Conservation (phyloP, 148 eudicot species). For the Chenopodium album region DNA sequence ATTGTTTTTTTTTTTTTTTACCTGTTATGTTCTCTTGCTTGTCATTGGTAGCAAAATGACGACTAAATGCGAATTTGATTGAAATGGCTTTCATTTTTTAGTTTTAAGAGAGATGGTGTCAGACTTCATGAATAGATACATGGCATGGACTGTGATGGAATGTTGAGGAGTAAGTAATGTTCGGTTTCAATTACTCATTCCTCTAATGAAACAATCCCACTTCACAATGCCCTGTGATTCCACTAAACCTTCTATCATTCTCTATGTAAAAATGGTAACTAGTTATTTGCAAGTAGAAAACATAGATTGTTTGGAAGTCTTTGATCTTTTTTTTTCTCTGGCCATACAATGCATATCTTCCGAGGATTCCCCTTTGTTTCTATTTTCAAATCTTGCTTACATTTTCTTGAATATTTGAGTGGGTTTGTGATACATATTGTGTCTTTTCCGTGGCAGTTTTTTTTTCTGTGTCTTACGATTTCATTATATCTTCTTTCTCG, state of each 20-base stretch:
- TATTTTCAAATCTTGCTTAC: too few relatives aligned
- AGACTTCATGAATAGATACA: background rate
- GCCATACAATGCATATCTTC: background rate
- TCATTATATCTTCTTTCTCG: background rate
- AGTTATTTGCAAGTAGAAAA: too few relatives aligned
- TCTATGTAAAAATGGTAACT: too few relatives aligned
- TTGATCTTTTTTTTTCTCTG: background rate
- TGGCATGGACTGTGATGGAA: background rate
- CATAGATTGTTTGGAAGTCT: background rate
- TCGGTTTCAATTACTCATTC: background rate
- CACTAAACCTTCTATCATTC: background rate
- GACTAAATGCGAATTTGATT: background rate
- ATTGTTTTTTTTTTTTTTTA: background rate
- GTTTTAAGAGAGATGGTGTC: too few relatives aligned
- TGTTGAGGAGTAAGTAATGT: background rate
- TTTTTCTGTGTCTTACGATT: background rate
- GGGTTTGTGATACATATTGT: background rate
- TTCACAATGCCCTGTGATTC: background rate
- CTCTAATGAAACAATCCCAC: background rate
- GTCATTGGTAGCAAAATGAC: background rate
- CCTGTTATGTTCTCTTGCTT: background rate
- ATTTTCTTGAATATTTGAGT: background rate
- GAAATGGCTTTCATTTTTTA: too few relatives aligned
- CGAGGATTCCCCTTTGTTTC: background rate
- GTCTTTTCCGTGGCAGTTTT: background rate